These are phyloP conservation scores for Petrea volubilis DNA, from an alignment of 257 asterid species.

Conservation along the genomic window DNA sequence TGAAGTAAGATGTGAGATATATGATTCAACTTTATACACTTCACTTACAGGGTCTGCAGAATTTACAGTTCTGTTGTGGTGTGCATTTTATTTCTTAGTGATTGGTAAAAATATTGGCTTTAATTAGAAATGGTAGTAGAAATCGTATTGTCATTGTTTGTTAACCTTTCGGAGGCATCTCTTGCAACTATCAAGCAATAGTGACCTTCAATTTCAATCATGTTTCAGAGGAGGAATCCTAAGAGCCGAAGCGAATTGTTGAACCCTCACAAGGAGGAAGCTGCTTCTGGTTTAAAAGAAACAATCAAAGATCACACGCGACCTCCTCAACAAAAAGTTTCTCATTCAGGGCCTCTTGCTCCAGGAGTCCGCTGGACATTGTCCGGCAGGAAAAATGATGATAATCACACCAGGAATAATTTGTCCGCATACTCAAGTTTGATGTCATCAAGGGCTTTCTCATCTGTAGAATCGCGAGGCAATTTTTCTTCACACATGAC, in stretches of 20 bases:
- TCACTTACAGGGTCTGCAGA: background rate
- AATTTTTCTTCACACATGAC: conserved; percentile 32
- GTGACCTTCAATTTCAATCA: background rate
- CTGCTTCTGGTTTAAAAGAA: conserved; percentile 40
- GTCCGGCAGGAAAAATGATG: conserved; percentile 42
- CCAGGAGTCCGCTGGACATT: conserved; percentile 51
- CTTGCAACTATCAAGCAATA: background rate
- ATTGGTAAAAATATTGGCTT: background rate
- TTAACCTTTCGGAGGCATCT: background rate
- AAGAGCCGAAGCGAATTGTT: conserved; percentile 50
- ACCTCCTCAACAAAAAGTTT: conserved; percentile 36
- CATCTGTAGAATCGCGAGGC: conserved; percentile 45
- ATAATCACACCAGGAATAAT: conserved; percentile 36
- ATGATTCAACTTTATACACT: background rate
- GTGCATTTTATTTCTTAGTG: background rate
- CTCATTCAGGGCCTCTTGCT: conserved; percentile 73
- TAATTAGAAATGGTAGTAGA: background rate
- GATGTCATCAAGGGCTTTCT: conserved; percentile 48
- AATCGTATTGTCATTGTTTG: background rate
- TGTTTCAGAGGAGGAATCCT: conserved; percentile 56
- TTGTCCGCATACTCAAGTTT: conserved; percentile 48
- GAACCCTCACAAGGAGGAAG: conserved; percentile 39
- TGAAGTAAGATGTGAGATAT: background rate
- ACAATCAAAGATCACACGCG: conserved; percentile 35
- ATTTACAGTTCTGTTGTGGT: background rate